A percentile compares a stretch with the other conserved stretches of the same genome.
Evolutionary conservation across 2,329 filamentous ascomycete species (phyloP).

Genomic region (Leptographium radiaticola): DNA sequence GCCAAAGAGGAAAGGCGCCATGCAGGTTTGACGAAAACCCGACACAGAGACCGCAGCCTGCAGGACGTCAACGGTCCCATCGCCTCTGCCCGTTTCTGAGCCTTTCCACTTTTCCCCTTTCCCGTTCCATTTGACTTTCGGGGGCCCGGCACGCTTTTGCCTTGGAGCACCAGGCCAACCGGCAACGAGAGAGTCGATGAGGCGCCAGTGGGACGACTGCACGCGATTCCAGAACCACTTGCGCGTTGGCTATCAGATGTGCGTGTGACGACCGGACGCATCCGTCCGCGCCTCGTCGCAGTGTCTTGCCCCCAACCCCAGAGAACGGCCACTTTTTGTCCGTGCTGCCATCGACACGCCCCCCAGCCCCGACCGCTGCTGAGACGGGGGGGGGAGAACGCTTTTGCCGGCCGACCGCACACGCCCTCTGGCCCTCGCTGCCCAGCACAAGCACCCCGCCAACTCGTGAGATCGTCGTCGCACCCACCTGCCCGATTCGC

Average conservation of each 20-base stretch:
- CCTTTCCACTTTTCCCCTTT: neutral
- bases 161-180: neutral
- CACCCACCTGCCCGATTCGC: neutral
- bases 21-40: constrained; percentile 8
- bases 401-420: too few relatives aligned
- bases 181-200: neutral
- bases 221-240: neutral
- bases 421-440: too few relatives aligned
- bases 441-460: neutral
- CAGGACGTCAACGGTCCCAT: neutral
- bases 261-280: neutral
- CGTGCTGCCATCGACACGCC: neutral
- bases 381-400: too few relatives aligned
- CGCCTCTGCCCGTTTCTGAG: neutral
- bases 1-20: constrained; percentile 10
- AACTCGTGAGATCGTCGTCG: neutral
- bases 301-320: neutral
- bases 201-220: neutral
- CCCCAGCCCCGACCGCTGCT: neutral
- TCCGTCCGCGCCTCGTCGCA: neutral
- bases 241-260: neutral
- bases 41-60: neutral
- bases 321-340: neutral
- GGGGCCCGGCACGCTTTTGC: neutral
- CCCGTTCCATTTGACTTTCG: neutral